phyloP scores from a whole-genome alignment of 2,329 filamentous ascomycete species.

The Aureobasidium melanogenum region DNA sequence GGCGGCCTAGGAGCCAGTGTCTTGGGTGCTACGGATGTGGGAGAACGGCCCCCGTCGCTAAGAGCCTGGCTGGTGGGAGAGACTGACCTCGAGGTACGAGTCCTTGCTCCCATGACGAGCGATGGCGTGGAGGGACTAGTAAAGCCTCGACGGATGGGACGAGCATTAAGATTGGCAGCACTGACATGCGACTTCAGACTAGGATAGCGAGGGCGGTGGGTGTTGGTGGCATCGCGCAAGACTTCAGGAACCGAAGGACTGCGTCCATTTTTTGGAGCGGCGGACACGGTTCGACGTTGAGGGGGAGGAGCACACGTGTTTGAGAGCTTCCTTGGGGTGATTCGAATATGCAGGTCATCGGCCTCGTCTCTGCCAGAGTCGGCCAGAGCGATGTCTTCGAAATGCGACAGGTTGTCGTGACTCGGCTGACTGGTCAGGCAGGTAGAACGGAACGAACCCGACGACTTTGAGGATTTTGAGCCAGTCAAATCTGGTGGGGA shows the following conservation, averaged over 20 bases:
- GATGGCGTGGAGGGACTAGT: constrained; percentile 26
- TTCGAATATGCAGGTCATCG: constrained; percentile 12
- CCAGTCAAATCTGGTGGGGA: constrained; percentile 71
- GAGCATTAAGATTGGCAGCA: constrained; percentile 29
- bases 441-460: constrained; percentile 66
- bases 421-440: constrained; percentile 55
- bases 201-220: constrained; percentile 29
- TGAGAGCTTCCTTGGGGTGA: not conserved
- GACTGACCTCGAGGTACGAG: constrained; percentile 23
- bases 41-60: constrained; percentile 16
- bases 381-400: constrained; percentile 87
- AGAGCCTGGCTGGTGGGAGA: constrained; percentile 22
- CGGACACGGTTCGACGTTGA: constrained; percentile 4
- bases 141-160: constrained; percentile 32
- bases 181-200: constrained; percentile 33
- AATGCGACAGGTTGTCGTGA: constrained; percentile 66
- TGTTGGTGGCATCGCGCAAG: constrained; percentile 30
- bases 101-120: constrained; percentile 14
- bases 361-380: constrained; percentile 32
- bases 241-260: not conserved
- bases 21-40: constrained; percentile 15
- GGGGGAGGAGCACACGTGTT: not conserved
- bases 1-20: constrained; percentile 30
- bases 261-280: not conserved
- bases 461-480: constrained; percentile 81